phyloP scores from a whole-genome alignment of 352 stramenopile genomes.

The Globisporangium ultimum region DNA sequence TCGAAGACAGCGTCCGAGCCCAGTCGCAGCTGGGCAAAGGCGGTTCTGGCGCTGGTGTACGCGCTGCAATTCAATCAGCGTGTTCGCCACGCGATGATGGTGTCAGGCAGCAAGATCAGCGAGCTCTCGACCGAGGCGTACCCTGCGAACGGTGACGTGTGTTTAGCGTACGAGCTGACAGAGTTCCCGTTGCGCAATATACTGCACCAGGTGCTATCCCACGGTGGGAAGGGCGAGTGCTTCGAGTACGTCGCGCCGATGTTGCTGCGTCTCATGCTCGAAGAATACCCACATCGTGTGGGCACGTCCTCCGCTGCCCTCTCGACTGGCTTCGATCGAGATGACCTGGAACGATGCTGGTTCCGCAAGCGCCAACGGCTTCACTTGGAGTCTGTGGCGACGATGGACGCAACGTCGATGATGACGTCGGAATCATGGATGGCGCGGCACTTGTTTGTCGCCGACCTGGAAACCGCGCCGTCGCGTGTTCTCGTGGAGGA shows the following conservation, averaged over 20 bases:
- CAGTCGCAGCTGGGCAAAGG: slow-evolving; percentile 31
- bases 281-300: slow-evolving; percentile 38
- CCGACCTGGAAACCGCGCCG: slow-evolving; percentile 30
- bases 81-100: slow-evolving; percentile 45
- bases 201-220: slow-evolving; percentile 24
- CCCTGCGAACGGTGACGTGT: slow-evolving; percentile 35
- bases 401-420: slow-evolving; percentile 8
- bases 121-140: slow-evolving; percentile 24
- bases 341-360: slow-evolving; percentile 15
- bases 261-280: slow-evolving; percentile 44
- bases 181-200: slow-evolving; percentile 48
- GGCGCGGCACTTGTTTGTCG: slow-evolving; percentile 18
- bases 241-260: slow-evolving; percentile 60
- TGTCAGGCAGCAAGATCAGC: slow-evolving; percentile 52
- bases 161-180: slow-evolving; percentile 45
- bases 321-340: background rate
- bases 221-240: slow-evolving; percentile 25
- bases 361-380: slow-evolving; percentile 3
- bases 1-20: slow-evolving; percentile 7
- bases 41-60: slow-evolving; percentile 46
- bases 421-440: slow-evolving; percentile 22
- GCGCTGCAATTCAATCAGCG: slow-evolving; percentile 70
- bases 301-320: slow-evolving; percentile 5
- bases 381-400: slow-evolving; percentile 9
- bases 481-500: slow-evolving; percentile 29